Evolutionary conservation across 2,329 filamentous ascomycete genomes (phyloP), one percentile per base, ranked within the genome.

Genomic region (Penicillium sp.): DNA sequence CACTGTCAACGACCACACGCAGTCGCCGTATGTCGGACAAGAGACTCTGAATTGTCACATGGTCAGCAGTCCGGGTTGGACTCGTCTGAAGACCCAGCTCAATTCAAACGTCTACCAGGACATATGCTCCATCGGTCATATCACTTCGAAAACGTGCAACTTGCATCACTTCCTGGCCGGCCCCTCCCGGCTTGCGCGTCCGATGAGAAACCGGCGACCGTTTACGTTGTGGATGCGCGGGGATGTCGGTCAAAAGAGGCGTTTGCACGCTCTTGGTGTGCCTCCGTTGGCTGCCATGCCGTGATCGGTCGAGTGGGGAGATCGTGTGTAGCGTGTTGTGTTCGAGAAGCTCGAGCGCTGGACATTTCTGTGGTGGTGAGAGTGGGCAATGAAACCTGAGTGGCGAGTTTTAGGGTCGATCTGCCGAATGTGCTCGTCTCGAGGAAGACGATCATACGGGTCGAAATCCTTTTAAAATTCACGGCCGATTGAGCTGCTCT

Each of bases 1-100:
- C 76, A 75, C 13, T 82, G 79, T 58, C 71, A 67, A 5, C 67
- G 73, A 9, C 75, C 76, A 3, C 54, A 60, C 5, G 69, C 70
- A 4, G 60, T 63, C 39, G 54, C 59, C 6, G 54, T 51, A 11
- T 32, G 29, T 45, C 47, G 45, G 8, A 47, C 46, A 18, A 32
- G 49, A 7, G 44, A 41, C 24, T 29, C 36, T 36, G 35, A 37
- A 6, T 26, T 9, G 27, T 37, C 18, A 13, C n/a, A 48, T 2
- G 36, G 6, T 29, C 9, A 25, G 18, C 8, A 12, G 25, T 8
- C 47, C 9, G 28, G 47, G 47, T 9, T 49, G 18, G 18, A 18
- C 52, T 28, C 39, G 37, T 37, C 52, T 18, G 47, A 44, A 13
- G 25, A 47, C 1, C 40, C 46, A 43, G 24, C 37, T n/a, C 48